A percentile compares a stretch with the other conserved stretches of the same genome.
Conservation (phyloP, 306 rosid genomes). For the Vicia villosa region DNA sequence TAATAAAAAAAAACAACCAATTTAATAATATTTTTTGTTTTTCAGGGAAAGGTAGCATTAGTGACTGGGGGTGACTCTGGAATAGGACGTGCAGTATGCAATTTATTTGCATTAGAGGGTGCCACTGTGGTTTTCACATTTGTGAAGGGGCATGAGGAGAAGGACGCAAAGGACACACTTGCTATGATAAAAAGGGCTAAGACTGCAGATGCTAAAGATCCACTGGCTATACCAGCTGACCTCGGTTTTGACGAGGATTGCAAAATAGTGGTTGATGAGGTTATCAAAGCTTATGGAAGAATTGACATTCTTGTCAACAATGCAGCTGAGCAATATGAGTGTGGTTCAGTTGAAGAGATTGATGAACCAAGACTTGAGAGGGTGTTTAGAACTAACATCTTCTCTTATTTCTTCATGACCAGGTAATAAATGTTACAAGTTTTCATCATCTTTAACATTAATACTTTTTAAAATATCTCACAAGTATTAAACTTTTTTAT, state of each 20-base stretch:
- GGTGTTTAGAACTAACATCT: constrained; percentile 80
- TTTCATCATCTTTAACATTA: too few relatives aligned
- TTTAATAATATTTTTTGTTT: constrained; percentile 8
- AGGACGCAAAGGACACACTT: constrained; percentile 66
- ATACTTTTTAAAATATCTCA: too few relatives aligned
- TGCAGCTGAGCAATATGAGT: constrained; percentile 72
- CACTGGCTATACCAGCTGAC: constrained; percentile 71
- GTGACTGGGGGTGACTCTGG: constrained; percentile 86
- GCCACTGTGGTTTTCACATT: constrained; percentile 80
- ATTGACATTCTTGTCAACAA: constrained; percentile 74
- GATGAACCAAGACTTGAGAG: constrained; percentile 63
- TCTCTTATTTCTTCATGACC: constrained; percentile 63
- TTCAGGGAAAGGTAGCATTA: constrained; percentile 79
- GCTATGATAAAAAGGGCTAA: constrained; percentile 54
- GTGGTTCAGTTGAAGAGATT: constrained; percentile 60
- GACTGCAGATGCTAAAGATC: constrained; percentile 55
- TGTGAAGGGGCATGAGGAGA: constrained; percentile 73
- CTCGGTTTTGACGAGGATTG: constrained; percentile 77
- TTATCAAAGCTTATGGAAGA: constrained; percentile 53
- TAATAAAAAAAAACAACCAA: not conserved
- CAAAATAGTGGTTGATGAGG: constrained; percentile 60
- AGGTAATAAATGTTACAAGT: constrained; percentile 44
- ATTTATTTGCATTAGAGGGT: constrained; percentile 70
- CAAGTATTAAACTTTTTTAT: not conserved
- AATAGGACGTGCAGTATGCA: constrained; percentile 72